A percentile compares a stretch with the other conserved stretches of the same genome.
Evolutionary conservation across 1,139 yeast species (phyloP).

Genomic region (Candida freyschussii): DNA sequence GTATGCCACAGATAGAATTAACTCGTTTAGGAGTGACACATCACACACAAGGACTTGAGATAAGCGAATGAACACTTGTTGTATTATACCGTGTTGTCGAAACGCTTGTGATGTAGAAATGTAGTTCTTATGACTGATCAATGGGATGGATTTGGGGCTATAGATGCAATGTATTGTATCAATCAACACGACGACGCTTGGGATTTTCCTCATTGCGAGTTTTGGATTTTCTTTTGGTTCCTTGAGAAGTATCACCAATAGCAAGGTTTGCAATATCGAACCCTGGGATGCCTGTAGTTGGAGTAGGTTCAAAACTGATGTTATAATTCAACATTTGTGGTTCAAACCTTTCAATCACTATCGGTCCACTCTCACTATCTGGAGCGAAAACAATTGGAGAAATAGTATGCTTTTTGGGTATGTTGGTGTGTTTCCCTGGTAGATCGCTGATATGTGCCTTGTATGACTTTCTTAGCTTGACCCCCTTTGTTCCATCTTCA

Average conservation of each 20-base stretch:
- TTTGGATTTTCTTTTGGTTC: conserved; percentile 24
- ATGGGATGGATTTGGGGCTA: too few species aligned
- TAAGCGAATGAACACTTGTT: too few species aligned
- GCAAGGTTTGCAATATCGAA: conserved; percentile 69
- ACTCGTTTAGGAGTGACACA: conserved; percentile 18
- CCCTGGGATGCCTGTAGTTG: conserved; percentile 73
- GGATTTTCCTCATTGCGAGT: conserved; percentile 14
- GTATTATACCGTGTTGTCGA: too few species aligned
- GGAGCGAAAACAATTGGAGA: conserved; percentile 52
- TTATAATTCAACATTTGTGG: conserved; percentile 45
- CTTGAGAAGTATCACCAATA: conserved; percentile 38
- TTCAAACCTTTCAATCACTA: conserved; percentile 44
- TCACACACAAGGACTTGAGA: too few species aligned
- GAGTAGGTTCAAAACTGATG: conserved; percentile 61
- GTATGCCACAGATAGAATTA: conserved; percentile 22
- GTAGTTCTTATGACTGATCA: too few species aligned
- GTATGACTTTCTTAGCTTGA: conserved; percentile 86
- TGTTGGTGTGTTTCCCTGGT: conserved; percentile 69
- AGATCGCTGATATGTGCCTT: conserved; percentile 85
- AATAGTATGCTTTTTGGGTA: conserved; percentile 52
- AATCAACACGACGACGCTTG: conserved; percentile 25
- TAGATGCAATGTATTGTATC: too few species aligned
- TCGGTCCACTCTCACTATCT: conserved; percentile 29
- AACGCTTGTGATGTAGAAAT: too few species aligned
- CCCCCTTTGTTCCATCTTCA: conserved; percentile 85